phyloP scores from a whole-genome alignment of 2,329 filamentous ascomycete species.

The Talaromyces piceae region DNA sequence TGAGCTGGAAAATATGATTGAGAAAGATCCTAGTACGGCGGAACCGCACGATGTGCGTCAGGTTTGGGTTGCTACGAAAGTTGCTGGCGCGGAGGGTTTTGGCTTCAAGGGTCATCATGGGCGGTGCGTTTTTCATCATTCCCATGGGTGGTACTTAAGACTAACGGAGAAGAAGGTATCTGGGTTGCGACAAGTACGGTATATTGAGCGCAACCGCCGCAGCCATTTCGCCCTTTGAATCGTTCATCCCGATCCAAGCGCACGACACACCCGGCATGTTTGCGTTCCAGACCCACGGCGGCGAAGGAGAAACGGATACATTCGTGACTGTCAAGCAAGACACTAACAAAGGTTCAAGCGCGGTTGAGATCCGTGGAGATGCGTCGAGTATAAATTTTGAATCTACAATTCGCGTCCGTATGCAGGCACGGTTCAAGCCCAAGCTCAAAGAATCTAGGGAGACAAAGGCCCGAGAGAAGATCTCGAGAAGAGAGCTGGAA shows the following conservation, averaged over 20 bases:
- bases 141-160: constrained; percentile 25
- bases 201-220: constrained; percentile 68
- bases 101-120: constrained; percentile 89
- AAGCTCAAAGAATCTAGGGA: constrained; percentile 70
- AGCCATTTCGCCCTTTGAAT: constrained; percentile 77
- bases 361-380: constrained; percentile 68
- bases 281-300: constrained; percentile 57
- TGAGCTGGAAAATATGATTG: constrained; percentile 78
- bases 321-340: constrained; percentile 58
- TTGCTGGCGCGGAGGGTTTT: constrained; percentile 72
- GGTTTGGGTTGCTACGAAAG: constrained; percentile 84
- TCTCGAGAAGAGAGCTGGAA: constrained; percentile 79
- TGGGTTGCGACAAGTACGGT: constrained; percentile 79
- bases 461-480: constrained; percentile 75
- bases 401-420: constrained; percentile 72
- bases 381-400: constrained; percentile 59
- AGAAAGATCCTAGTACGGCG: constrained; percentile 70
- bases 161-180: constrained; percentile 46
- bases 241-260: constrained; percentile 59
- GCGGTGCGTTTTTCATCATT: constrained; percentile 44
- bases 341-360: constrained; percentile 34
- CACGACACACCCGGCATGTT: constrained; percentile 64
- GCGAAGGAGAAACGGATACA: constrained; percentile 49
- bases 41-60: constrained; percentile 94
- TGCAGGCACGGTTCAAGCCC: constrained; percentile 94